Conservation (phyloP, 345 rosid genomes). For the Arabis hirsuta region DNA sequence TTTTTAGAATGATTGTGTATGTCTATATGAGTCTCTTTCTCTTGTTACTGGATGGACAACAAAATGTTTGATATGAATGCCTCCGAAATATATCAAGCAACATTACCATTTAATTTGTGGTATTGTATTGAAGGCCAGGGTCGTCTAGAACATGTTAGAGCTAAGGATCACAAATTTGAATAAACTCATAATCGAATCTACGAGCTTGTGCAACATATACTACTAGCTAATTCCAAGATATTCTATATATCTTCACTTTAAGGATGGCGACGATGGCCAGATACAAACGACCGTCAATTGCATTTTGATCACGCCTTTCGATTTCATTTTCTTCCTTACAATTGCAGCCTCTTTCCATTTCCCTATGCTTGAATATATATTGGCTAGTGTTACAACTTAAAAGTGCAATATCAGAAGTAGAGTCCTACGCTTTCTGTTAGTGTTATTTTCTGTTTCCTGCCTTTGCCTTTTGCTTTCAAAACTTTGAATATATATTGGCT, state of each 20-base stretch:
- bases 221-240: conserved; percentile 56
- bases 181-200: conserved; percentile 21
- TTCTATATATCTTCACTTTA: conserved; percentile 57
- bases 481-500: too few relatives aligned
- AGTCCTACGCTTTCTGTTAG: too few relatives aligned
- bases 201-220: conserved; percentile 44
- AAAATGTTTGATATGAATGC: too few relatives aligned
- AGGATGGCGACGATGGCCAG: conserved; percentile 65
- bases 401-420: conserved; percentile 73
- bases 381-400: conserved; percentile 62
- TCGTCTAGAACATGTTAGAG: conserved; percentile 36
- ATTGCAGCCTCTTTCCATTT: conserved; percentile 81
- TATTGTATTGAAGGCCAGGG: conserved; percentile 22
- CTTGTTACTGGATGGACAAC: too few relatives aligned
- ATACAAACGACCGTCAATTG: conserved; percentile 84
- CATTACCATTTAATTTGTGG: conserved; percentile 18
- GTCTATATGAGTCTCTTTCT: not conserved
- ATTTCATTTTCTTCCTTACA: conserved; percentile 67
- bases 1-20: too few relatives aligned
- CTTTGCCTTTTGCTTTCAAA: too few relatives aligned
- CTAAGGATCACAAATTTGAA: conserved; percentile 33
- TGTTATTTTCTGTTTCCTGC: too few relatives aligned
- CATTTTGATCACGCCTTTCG: conserved; percentile 79
- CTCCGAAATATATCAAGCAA: too few relatives aligned
- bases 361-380: conserved; percentile 72